Percentiles rank a stretch among this genome's conserved stretches.
These are phyloP conservation scores for Hemileccinum rubropunctum DNA, from an alignment of 768 basidiomycete species.

Conservation along the genomic window DNA sequence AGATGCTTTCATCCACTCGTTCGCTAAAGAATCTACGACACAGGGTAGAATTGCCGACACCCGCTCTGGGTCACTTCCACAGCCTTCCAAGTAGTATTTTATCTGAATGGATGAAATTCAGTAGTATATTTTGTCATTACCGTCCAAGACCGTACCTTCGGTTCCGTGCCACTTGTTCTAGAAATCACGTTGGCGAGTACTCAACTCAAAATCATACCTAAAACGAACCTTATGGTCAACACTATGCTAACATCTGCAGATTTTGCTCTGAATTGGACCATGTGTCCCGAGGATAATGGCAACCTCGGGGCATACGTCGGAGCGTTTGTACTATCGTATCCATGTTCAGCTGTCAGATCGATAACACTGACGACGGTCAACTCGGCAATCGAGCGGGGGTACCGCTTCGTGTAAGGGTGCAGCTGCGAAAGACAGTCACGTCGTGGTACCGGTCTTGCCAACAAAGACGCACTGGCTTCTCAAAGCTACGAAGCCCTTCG, in stretches of 20 bases:
- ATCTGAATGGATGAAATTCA: constrained; percentile 44
- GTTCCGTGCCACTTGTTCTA: constrained; percentile 89
- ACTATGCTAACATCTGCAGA: constrained; percentile 49
- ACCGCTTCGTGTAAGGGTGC: constrained; percentile 35
- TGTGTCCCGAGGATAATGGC: constrained; percentile 76
- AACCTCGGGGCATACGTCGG: constrained; percentile 59
- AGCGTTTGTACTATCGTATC: constrained; percentile 75
- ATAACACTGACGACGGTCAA: constrained; percentile 60
- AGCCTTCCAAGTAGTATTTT: constrained; percentile 88
- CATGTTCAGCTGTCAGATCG: constrained; percentile 62
- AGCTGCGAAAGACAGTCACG: constrained; percentile 10
- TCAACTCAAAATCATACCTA: neutral
- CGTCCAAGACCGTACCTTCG: constrained; percentile 52
- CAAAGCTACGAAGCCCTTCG: constrained; percentile 55
- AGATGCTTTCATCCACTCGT: constrained; percentile 66
- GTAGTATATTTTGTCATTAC: neutral
- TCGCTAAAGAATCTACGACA: constrained; percentile 59
- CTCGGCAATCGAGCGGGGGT: constrained; percentile 61
- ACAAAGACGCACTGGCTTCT: constrained; percentile 33
- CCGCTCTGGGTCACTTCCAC: constrained; percentile 46
- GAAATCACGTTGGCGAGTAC: neutral
- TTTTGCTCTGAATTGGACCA: constrained; percentile 74
- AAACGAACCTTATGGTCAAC: constrained; percentile 64
- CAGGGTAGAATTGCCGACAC: constrained; percentile 50
- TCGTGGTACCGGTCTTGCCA: neutral